Base-by-base conservation (phyloP, 129 eudicot genomes). In the Centaurea solstitialis region DNA sequence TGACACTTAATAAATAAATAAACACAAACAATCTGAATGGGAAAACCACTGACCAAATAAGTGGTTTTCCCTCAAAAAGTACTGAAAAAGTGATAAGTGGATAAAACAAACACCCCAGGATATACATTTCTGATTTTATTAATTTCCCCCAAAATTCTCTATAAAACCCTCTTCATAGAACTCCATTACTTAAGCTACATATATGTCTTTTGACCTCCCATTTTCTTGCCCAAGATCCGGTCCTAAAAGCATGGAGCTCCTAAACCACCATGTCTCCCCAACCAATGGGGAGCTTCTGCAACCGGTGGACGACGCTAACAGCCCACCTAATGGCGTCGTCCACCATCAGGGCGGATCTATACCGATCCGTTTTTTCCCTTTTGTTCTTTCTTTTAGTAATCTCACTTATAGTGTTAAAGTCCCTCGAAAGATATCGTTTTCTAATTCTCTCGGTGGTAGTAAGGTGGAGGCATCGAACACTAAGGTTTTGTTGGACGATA, bases 361-460 rank as follows among this genome's bases (percentile, higher is more conserved):
- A 13, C 78, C 7, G 18, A 35, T 80, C 39, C 76, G 33, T 9
- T 26, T 86, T 0, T 47, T 80, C 23, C 97, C 97, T 67, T 94
- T 94, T 57, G 88, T 89, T 5, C 96, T 94, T 13, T 86, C 97
- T 3, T 94, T 94, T 41, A 80, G 73, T 13, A 88, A 85, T 64
- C 93, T 94, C 12, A 83, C 89, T 0, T 92, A 94, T 76, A 94
- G 91, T 39, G 97, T 94, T 9, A 92, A 88, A 81, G 47, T 64
- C 33, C 68, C 79, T 8, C 41, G 79, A 3, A 91, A 87, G 65
- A 9, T 85, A 3, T 9, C 82, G 1, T 24, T 84, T 68, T 83
- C 86, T 22, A 50, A 76, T 20, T 77, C 87, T 45, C 73, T 87
- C 28, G 73, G 79, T 40, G 70, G 81, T 13, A 28, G 45, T 11